Evolutionary conservation across 2,329 filamentous ascomycete species (phyloP).

Genomic region (Pyrenophora graminea): DNA sequence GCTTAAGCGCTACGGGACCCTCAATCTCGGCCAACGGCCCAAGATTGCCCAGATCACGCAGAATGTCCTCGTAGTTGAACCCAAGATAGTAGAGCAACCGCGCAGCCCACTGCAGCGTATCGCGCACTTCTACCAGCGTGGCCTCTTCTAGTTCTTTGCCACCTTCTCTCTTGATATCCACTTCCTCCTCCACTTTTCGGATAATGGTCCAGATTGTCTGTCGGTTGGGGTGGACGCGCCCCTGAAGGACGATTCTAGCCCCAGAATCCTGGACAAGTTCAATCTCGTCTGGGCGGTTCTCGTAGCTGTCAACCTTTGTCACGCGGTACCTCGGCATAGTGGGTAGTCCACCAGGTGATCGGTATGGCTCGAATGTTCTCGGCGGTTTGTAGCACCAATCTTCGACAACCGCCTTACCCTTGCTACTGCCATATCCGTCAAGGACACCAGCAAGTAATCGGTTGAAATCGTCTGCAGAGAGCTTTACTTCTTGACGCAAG

Average conservation of each 20-base stretch:
- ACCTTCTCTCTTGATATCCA: slow-evolving; percentile 22
- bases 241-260: slow-evolving; percentile 32
- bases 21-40: slow-evolving; percentile 38
- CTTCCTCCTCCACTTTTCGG: slow-evolving; percentile 40
- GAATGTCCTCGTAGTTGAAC: slow-evolving; percentile 39
- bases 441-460: slow-evolving; percentile 59
- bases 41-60: slow-evolving; percentile 38
- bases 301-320: slow-evolving; percentile 30
- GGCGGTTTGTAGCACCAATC: slow-evolving; percentile 48
- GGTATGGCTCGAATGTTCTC: slow-evolving; percentile 28
- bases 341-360: slow-evolving; percentile 40
- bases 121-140: slow-evolving; percentile 26
- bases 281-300: slow-evolving; percentile 35
- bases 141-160: slow-evolving; percentile 17
- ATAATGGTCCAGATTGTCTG: slow-evolving; percentile 42
- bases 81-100: slow-evolving; percentile 38
- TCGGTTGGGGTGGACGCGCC: slow-evolving; percentile 37
- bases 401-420: slow-evolving; percentile 55
- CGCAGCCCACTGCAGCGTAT: slow-evolving; percentile 40
- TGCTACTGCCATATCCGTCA: slow-evolving; percentile 52
- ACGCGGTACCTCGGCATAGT: slow-evolving; percentile 35
- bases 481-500: slow-evolving; percentile 28
- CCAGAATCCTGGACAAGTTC: slow-evolving; percentile 36
- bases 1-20: slow-evolving; percentile 22
- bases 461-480: slow-evolving; percentile 54